Percentiles rank a stretch among this genome's conserved stretches.
Conservation (phyloP, 139 green algal species). For the Eudorina sp. region DNA sequence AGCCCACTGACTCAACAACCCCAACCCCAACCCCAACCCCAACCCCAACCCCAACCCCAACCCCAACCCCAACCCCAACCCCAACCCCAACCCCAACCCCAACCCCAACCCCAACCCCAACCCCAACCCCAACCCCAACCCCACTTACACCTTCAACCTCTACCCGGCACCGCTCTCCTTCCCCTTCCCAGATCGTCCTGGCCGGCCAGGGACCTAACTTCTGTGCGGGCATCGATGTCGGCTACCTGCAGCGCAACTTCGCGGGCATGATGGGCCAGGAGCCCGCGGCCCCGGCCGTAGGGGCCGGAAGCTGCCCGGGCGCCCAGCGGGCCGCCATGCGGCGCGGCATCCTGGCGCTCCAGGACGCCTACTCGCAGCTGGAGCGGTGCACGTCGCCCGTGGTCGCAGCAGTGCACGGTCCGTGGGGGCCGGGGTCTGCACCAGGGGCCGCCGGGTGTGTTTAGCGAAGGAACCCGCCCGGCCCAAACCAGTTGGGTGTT, state of each 20-base stretch:
- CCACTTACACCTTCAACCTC: too few species aligned
- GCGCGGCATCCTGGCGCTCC: slow-evolving; percentile 5
- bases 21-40: too few species aligned
- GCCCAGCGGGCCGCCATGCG: slow-evolving; percentile 35
- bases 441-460: too few species aligned
- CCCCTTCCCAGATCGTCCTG: slow-evolving; percentile 14
- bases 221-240: slow-evolving; percentile 57
- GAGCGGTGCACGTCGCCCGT: slow-evolving; percentile 54
- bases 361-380: slow-evolving; percentile 39
- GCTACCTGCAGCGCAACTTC: slow-evolving; percentile 48
- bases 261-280: neutral
- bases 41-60: too few species aligned
- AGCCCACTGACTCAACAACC: too few species aligned
- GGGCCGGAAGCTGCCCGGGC: neutral
- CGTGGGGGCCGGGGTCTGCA: neutral
- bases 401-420: slow-evolving; percentile 60
- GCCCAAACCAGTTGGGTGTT: too few species aligned
- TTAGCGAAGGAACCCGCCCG: too few species aligned
- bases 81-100: too few species aligned
- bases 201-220: slow-evolving; percentile 35
- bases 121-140: too few species aligned
- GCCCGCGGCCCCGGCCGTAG: neutral
- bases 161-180: too few species aligned
- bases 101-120: too few species aligned
- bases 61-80: too few species aligned